Evolutionary conservation across 306 rosid species (phyloP).

Genomic region (Vigna reflexopilosa): DNA sequence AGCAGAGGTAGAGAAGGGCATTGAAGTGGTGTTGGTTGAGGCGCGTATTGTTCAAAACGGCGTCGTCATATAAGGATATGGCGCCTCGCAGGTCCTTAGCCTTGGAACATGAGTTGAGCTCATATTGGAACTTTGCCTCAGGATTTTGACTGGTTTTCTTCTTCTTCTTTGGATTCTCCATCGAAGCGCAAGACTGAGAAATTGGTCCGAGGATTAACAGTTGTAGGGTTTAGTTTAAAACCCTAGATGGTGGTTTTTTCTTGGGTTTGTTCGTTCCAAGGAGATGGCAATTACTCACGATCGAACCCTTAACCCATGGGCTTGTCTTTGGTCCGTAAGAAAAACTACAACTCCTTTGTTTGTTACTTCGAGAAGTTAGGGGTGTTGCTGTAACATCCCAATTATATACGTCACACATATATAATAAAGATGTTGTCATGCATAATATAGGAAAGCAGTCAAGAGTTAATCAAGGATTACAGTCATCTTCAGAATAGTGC

Average conservation of each 20-base stretch:
- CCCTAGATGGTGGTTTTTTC: slow-evolving; percentile 38
- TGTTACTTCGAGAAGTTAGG: no score
- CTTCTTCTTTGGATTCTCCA: slow-evolving; percentile 54
- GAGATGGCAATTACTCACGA: neutral
- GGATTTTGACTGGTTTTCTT: slow-evolving; percentile 55
- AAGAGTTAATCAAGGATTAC: no score
- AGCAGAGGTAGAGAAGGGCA: slow-evolving; percentile 84
- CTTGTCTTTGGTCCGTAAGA: neutral
- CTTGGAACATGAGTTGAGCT: slow-evolving; percentile 73
- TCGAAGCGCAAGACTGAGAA: slow-evolving; percentile 30
- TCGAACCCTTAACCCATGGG: neutral
- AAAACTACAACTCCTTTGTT: no score
- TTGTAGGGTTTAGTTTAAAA: slow-evolving; percentile 34
- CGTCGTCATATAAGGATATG: slow-evolving; percentile 62
- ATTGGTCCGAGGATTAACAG: neutral
- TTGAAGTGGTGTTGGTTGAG: slow-evolving; percentile 76
- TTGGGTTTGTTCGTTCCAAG: neutral
- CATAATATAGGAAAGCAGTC: no score
- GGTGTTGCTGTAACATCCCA: no score
- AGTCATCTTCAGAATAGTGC: no score
- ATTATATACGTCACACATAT: no score
- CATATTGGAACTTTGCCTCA: slow-evolving; percentile 66
- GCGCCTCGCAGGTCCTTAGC: slow-evolving; percentile 63
- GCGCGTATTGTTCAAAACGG: slow-evolving; percentile 48
- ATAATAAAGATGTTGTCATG: no score